Percentiles rank a stretch among this genome's conserved stretches.
Conservation (phyloP, 192 early-diverging fungal species). For the Coemansia sp. region DNA sequence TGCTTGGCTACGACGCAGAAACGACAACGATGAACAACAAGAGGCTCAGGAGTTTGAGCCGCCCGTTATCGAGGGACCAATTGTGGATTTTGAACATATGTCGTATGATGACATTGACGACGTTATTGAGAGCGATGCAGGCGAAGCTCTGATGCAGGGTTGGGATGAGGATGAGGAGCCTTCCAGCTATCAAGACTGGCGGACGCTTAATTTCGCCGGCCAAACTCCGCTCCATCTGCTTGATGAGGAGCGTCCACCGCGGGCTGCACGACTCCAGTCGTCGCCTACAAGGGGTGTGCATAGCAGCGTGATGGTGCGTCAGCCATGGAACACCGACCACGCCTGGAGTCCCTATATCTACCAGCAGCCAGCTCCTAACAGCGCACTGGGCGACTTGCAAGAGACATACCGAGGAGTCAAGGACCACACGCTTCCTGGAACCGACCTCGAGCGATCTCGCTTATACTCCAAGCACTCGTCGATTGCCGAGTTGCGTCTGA, state of each 20-base stretch:
- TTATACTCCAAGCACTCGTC: slow-evolving; percentile 27
- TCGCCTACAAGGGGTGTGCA: not conserved
- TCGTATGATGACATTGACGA: not conserved
- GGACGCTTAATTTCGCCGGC: not conserved
- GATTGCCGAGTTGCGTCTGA: slow-evolving; percentile 12
- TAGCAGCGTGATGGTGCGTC: slow-evolving; percentile 35
- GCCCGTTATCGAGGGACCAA: not conserved
- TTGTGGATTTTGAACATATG: not conserved
- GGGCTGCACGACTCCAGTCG: not conserved
- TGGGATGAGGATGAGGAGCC: not conserved
- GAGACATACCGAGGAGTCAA: slow-evolving; percentile 4
- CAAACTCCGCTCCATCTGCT: not conserved
- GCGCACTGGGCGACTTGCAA: slow-evolving; percentile 1
- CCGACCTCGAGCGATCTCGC: slow-evolving; percentile 11
- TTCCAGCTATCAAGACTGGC: not conserved
- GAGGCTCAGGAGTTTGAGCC: not conserved
- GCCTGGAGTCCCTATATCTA: slow-evolving; percentile 45
- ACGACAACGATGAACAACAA: not conserved
- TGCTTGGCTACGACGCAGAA: not conserved
- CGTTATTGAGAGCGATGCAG: not conserved
- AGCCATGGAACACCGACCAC: slow-evolving; percentile 32
- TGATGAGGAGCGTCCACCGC: not conserved
- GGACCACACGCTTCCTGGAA: slow-evolving; percentile 7
- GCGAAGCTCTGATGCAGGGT: not conserved
- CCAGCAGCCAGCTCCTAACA: slow-evolving; percentile 28